Base-by-base conservation (phyloP, 139 green algal genomes). In the Picochlorum sp. region DNA sequence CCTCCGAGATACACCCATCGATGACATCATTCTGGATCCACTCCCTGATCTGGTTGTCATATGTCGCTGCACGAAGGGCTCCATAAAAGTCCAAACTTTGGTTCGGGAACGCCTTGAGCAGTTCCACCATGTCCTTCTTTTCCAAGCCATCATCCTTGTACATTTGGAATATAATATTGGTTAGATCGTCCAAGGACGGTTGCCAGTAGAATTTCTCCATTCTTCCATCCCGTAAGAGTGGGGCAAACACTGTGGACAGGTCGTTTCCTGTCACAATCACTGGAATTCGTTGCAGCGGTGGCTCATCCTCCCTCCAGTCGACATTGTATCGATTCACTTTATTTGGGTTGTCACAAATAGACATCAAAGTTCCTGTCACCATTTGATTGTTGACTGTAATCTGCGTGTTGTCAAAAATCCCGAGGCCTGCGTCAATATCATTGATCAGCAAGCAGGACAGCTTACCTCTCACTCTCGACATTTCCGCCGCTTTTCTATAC, bases 321-420 rank as follows among this genome's bases (percentile, higher is more conserved):
- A 82, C 56, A 18, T 78, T 77, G 1, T 84, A 56, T 7, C 26
- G 14, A 28, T 34, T 74, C 1, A 93, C 86, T 4, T 60, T 52
- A 38, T 37, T 86, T 34, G 90, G 90, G 76, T 91, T 72, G 77
- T 96, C 90, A 51, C 84, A 92, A 8, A 96, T 81, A 81, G 91
- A 92, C 85, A 95, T 96, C 3, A 96, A 73, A 4, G 87, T 95
- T 38, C 81, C 86, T 10, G 86, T 73, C 20, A 95, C 87, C 58
- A 95, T 96, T 78, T 96, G 90, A 69, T 91, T 94, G 83, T 95
- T 95, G 14, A 95, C 87, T 14, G 87, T 95, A 10, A 78, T 44
- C 61, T 77, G 71, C 15, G 77, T 84, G 69, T 82, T 71, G 24
- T 76, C 71, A 69, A 90, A 88, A 63, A 79, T 72, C 10, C 85